Base-by-base conservation (phyloP, 495 filamentous ascomycete species). In the Friedmanniomyces simplex region DNA sequence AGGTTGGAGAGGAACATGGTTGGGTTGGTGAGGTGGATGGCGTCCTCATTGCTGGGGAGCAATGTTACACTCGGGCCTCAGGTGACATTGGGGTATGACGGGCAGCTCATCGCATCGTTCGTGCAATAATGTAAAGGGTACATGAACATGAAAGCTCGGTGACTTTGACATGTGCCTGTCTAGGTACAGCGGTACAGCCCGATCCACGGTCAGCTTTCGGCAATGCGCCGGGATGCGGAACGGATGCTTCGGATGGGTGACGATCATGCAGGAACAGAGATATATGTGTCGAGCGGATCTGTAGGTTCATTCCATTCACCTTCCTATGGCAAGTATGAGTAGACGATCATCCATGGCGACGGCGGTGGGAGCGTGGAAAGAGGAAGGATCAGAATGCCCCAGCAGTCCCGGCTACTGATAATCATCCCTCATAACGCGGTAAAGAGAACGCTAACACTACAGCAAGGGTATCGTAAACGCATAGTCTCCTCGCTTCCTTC, bases 1-100 rank as follows among this genome's bases (percentile, higher is more conserved):
- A 98, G 84, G 69, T 82, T 86, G 59, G 82, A 84, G 73, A 94
- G 78, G 72, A 88, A 84, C 85, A 88, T 89, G n/a, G 68, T 69
- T 57, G 45, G 59, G 11, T 32, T 18, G 20, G 2, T 20, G 52
- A 22, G 22, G 52, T 32, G 26, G 45, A 5, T 50, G 45, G 18
- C 1, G 30, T 20, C 52, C 52, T 45, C 52, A 55, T 55, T 45
- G 37, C 39, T 34, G 14, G 39, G 4, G 28, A 4, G 4, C 28
- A 10, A 32, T 32, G 28, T 32, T 32, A 32, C 28, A 32, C 28
- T 13, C 14, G 14, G 18, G 14, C 18, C 18, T 43, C 39, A 16
- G 4, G 39, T 43, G 39, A 43, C 39, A 20, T 43, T 13, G 14
- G 46, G 46, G 20, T 8, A 28, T 8, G 24, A 24, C 3, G 24